A percentile compares a stretch with the other conserved stretches of the same genome.
These are phyloP conservation scores for Dothideomycetidae sp. DNA, from an alignment of 2,329 filamentous ascomycete genomes.

Conservation along the genomic window DNA sequence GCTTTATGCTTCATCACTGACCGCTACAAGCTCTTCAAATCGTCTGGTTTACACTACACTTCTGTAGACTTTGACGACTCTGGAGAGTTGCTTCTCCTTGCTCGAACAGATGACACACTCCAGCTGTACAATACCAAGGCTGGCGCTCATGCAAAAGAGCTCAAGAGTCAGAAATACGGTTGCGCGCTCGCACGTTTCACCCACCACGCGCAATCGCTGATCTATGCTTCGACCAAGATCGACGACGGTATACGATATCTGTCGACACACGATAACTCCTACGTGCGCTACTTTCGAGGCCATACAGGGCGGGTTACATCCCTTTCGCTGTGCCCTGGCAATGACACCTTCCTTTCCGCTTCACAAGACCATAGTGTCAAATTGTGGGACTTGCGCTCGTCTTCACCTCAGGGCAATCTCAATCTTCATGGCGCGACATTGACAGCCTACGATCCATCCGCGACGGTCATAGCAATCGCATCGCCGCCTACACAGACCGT, in stretches of 20 bases:
- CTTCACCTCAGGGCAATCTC: conserved; percentile 65
- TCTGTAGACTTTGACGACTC: conserved; percentile 95
- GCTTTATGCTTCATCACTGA: neutral
- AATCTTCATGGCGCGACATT: conserved; percentile 70
- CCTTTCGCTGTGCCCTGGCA: conserved; percentile 69
- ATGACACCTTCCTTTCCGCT: conserved; percentile 85
- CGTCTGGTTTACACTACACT: conserved; percentile 43
- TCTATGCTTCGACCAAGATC: conserved; percentile 91
- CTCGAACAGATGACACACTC: conserved; percentile 85
- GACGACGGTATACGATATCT: conserved; percentile 81
- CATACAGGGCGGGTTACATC: conserved; percentile 76
- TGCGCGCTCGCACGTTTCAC: conserved; percentile 90
- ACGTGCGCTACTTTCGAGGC: conserved; percentile 89
- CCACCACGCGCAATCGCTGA: conserved; percentile 76
- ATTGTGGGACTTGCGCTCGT: conserved; percentile 75
- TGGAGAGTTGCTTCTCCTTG: conserved; percentile 81
- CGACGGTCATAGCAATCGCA: conserved; percentile 78
- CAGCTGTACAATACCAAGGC: conserved; percentile 91
- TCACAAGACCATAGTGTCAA: conserved; percentile 81
- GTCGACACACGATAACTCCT: conserved; percentile 88
- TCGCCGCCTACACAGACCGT: conserved; percentile 67
- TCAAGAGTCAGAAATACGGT: conserved; percentile 93
- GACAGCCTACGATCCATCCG: conserved; percentile 81
- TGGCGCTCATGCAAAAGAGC: conserved; percentile 73
- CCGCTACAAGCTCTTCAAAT: conserved; percentile 30